These are phyloP conservation scores for Pseudocercospora cruenta DNA, from an alignment of 2,329 filamentous ascomycete genomes.

Conservation along the genomic window DNA sequence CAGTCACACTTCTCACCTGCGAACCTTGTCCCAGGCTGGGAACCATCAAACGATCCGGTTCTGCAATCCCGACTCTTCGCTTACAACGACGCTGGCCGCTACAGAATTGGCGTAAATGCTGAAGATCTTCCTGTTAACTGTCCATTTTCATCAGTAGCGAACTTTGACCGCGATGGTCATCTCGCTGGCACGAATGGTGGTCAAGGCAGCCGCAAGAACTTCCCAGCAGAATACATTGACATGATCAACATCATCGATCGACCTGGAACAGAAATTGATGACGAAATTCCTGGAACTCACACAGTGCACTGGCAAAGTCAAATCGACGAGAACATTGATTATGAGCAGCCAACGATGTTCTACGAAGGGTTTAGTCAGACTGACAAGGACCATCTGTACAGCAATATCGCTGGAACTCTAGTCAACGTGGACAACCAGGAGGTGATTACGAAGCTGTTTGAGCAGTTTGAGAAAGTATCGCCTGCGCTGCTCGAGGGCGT, in stretches of 20 bases:
- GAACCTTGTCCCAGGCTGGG: constrained; percentile 57
- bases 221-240: constrained; percentile 34
- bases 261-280: constrained; percentile 29
- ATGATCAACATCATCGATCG: constrained; percentile 33
- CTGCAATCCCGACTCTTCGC: constrained; percentile 57
- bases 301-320: constrained; percentile 31
- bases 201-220: constrained; percentile 33
- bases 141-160: constrained; percentile 43
- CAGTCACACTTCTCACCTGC: constrained; percentile 57
- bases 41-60: constrained; percentile 53
- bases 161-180: constrained; percentile 40
- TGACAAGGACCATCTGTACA: constrained; percentile 33
- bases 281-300: constrained; percentile 23
- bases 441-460: constrained; percentile 29
- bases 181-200: constrained; percentile 26
- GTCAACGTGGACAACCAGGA: constrained; percentile 34
- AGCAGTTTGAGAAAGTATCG: constrained; percentile 31
- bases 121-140: constrained; percentile 56
- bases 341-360: constrained; percentile 36
- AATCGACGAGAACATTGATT: constrained; percentile 34
- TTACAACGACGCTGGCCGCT: constrained; percentile 53
- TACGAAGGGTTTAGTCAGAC: constrained; percentile 32
- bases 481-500: constrained; percentile 22
- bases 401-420: constrained; percentile 36
- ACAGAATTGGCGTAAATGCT: constrained; percentile 57